Percentiles rank a stretch among this genome's conserved stretches.
These are phyloP conservation scores for Tranzscheliella williamsii DNA, from an alignment of 1,284 basidiomycete species.

Conservation along the genomic window DNA sequence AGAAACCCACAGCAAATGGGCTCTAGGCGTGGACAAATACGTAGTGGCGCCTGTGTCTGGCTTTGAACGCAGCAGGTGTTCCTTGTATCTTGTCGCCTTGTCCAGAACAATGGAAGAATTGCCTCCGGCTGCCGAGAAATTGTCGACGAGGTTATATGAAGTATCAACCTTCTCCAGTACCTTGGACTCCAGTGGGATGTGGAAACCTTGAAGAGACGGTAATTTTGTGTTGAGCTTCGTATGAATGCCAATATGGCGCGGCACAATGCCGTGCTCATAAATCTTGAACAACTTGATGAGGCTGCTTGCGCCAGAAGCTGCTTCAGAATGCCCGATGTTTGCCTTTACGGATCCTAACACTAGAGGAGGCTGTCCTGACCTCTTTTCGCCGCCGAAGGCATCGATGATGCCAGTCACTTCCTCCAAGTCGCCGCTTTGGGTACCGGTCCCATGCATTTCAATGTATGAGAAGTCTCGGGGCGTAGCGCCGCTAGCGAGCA, in stretches of 20 bases:
- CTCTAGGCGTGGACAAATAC: not conserved
- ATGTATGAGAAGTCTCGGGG: conserved; percentile 22
- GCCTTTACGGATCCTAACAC: conserved; percentile 38
- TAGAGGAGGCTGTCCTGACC: conserved; percentile 9
- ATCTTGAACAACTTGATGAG: conserved; percentile 38
- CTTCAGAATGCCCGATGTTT: conserved; percentile 43
- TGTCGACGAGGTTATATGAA: conserved; percentile 30
- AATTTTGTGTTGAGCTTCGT: conserved; percentile 40
- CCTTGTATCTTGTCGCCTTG: conserved; percentile 10
- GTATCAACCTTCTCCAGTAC: conserved; percentile 8
- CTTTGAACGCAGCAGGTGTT: conserved; percentile 6
- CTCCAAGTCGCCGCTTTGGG: conserved; percentile 39
- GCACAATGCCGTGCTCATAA: conserved; percentile 24
- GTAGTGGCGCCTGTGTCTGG: not conserved
- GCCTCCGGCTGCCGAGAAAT: conserved; percentile 43
- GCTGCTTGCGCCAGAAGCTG: conserved; percentile 31
- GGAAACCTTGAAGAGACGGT: conserved; percentile 26
- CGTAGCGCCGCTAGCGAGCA: conserved; percentile 24
- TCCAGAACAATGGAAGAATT: conserved; percentile 38
- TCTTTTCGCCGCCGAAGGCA: conserved; percentile 34
- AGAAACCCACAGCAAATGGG: conserved; percentile 19
- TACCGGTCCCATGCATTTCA: conserved; percentile 46
- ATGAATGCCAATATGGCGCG: conserved; percentile 35
- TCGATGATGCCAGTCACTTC: conserved; percentile 43
- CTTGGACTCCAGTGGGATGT: conserved; percentile 14